phyloP scores from a whole-genome alignment of 495 filamentous ascomycete species.

The Xylaria venustula region DNA sequence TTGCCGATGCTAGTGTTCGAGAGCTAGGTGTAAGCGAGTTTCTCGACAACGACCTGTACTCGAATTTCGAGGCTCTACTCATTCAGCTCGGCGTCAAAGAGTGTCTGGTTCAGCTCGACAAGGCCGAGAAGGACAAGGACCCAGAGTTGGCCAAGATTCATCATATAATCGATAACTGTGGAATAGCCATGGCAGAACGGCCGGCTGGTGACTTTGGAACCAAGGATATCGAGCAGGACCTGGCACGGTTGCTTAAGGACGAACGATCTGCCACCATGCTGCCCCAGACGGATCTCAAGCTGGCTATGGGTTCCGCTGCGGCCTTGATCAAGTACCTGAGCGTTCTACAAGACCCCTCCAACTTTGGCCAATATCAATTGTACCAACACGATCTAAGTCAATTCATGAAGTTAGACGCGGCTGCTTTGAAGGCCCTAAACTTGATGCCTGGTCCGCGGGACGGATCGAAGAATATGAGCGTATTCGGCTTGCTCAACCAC shows the following conservation, averaged over 20 bases:
- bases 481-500: slow-evolving; percentile 93
- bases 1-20: slow-evolving; percentile 94
- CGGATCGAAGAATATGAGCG: slow-evolving; percentile 94
- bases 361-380: slow-evolving; percentile 94
- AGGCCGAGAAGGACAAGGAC: slow-evolving; percentile 69
- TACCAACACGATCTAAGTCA: slow-evolving; percentile 97
- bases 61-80: slow-evolving; percentile 93
- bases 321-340: slow-evolving; percentile 95
- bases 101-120: slow-evolving; percentile 77
- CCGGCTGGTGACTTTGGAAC: slow-evolving; percentile 75
- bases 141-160: slow-evolving; percentile 84
- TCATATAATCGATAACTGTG: slow-evolving; percentile 86
- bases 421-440: slow-evolving; percentile 90
- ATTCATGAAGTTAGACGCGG: slow-evolving; percentile 98
- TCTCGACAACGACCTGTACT: slow-evolving; percentile 95
- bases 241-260: slow-evolving; percentile 81
- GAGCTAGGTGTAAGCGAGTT: slow-evolving; percentile 98
- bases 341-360: slow-evolving; percentile 83
- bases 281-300: slow-evolving; percentile 89
- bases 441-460: slow-evolving; percentile 95
- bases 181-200: slow-evolving; percentile 81
- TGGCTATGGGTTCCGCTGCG: slow-evolving; percentile 94
- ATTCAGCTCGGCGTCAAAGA: slow-evolving; percentile 97
- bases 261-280: slow-evolving; percentile 73
- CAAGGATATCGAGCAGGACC: slow-evolving; percentile 94